These are phyloP conservation scores for Xylaria bambusicola DNA, from an alignment of 495 filamentous ascomycete genomes.

Conservation along the genomic window DNA sequence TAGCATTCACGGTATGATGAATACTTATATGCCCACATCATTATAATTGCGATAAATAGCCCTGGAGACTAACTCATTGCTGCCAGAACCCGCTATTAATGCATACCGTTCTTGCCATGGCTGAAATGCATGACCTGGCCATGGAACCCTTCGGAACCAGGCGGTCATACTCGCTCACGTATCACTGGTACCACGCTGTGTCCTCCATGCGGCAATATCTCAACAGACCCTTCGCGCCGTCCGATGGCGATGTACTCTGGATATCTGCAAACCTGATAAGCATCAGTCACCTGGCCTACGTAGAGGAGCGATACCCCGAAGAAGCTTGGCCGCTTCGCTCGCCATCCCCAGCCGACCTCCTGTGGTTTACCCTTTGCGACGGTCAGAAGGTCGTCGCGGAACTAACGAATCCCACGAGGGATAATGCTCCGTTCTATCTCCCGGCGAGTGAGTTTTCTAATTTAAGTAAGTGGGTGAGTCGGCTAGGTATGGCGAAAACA, in stretches of 20 bases:
- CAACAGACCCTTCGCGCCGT: slow-evolving; percentile 25
- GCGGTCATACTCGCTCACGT: slow-evolving; percentile 19
- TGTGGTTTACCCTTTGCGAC: slow-evolving; percentile 39
- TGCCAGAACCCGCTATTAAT: slow-evolving; percentile 20
- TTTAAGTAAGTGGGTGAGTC: neutral
- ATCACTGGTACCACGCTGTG: slow-evolving; percentile 40
- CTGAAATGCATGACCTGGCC: slow-evolving; percentile 41
- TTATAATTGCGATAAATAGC: neutral
- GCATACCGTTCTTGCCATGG: slow-evolving; percentile 42
- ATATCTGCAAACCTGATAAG: slow-evolving; percentile 39
- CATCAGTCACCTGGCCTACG: slow-evolving; percentile 33
- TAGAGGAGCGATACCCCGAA: slow-evolving; percentile 32
- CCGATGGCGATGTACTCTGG: slow-evolving; percentile 43
- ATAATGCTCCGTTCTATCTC: slow-evolving; percentile 16
- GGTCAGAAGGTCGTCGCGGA: slow-evolving; percentile 24
- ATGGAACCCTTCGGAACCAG: slow-evolving; percentile 10
- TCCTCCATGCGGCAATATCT: slow-evolving; percentile 40
- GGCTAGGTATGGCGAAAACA: neutral
- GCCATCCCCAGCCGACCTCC: slow-evolving; percentile 30
- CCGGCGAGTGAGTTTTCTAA: slow-evolving; percentile 3
- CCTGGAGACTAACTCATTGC: neutral
- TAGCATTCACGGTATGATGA: slow-evolving; percentile 33
- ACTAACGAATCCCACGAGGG: slow-evolving; percentile 21
- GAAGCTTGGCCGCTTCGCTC: slow-evolving; percentile 41
- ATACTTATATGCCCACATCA: neutral